phyloP scores from a whole-genome alignment of 805 yeast genomes.

The Barnettozyma vustinii region DNA sequence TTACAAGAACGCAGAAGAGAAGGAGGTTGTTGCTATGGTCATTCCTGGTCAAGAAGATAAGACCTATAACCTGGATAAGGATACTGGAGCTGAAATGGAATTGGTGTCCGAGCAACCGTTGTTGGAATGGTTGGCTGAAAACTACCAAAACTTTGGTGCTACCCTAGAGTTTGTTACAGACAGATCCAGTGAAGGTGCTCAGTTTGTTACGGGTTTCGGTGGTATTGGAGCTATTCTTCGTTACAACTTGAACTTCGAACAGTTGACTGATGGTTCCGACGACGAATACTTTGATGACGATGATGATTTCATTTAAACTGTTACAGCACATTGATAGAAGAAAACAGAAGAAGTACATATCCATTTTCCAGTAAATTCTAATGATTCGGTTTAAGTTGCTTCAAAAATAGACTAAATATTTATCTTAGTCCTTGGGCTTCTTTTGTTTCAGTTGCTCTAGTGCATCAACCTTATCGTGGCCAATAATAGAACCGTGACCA shows the following conservation, averaged over 20 bases:
- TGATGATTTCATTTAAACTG: slow-evolving; percentile 26
- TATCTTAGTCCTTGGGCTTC: not conserved
- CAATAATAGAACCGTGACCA: slow-evolving; percentile 64
- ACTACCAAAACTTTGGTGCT: slow-evolving; percentile 92
- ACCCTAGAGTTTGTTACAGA: slow-evolving; percentile 94
- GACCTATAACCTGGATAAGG: slow-evolving; percentile 71
- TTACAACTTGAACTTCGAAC: slow-evolving; percentile 96
- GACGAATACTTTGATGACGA: slow-evolving; percentile 75
- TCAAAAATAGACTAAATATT: no score
- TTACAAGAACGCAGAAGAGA: slow-evolving; percentile 77
- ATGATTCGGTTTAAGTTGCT: not conserved
- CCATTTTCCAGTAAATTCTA: not conserved
- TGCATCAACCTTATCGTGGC: slow-evolving; percentile 65
- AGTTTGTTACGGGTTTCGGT: slow-evolving; percentile 96
- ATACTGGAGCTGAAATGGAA: slow-evolving; percentile 91
- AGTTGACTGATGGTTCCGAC: slow-evolving; percentile 86
- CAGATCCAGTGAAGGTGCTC: slow-evolving; percentile 97
- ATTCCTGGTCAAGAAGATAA: slow-evolving; percentile 71
- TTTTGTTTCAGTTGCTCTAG: slow-evolving; percentile 47
- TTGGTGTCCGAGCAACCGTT: slow-evolving; percentile 76
- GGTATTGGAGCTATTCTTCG: slow-evolving; percentile 97
- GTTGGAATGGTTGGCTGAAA: slow-evolving; percentile 97
- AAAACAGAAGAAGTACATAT: not conserved
- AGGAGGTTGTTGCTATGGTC: slow-evolving; percentile 66
- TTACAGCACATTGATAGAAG: not conserved